These are phyloP conservation scores for Schizopora paradoxa DNA, from an alignment of 1,284 basidiomycete genomes.

Conservation along the genomic window DNA sequence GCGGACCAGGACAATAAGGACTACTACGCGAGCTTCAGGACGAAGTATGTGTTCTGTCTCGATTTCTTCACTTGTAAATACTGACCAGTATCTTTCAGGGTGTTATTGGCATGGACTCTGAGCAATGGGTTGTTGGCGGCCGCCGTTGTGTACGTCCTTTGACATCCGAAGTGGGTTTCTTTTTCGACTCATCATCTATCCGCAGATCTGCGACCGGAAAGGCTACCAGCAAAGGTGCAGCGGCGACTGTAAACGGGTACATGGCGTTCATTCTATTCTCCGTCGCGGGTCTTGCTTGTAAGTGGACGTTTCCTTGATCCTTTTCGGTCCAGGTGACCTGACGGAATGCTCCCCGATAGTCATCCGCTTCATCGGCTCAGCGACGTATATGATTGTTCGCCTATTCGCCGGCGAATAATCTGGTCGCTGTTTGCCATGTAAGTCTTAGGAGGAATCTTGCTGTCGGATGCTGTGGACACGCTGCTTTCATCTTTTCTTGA, in stretches of 20 bases:
- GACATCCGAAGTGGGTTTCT: no score
- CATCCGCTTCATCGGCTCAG: slow-evolving; percentile 76
- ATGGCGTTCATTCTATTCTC: slow-evolving; percentile 81
- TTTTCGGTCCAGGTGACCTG: slow-evolving; percentile 10
- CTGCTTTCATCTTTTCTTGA: no score
- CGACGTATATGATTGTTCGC: slow-evolving; percentile 73
- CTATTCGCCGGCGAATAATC: slow-evolving; percentile 78
- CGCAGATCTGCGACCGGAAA: slow-evolving; percentile 48
- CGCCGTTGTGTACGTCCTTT: slow-evolving; percentile 53
- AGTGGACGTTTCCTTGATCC: slow-evolving; percentile 32
- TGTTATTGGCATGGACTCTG: slow-evolving; percentile 79
- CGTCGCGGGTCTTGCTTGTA: slow-evolving; percentile 81
- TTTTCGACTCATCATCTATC: slow-evolving; percentile 9
- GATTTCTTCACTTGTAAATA: slow-evolving; percentile 7
- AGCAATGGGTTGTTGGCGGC: slow-evolving; percentile 76
- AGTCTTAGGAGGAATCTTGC: no score
- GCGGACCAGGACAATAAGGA: slow-evolving; percentile 77
- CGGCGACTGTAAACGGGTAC: slow-evolving; percentile 62
- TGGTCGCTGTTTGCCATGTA: no score
- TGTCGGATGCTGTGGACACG: no score
- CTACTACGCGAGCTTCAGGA: slow-evolving; percentile 84
- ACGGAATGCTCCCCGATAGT: no score
- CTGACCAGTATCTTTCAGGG: slow-evolving; percentile 29
- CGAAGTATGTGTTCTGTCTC: slow-evolving; percentile 52
- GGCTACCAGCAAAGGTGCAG: slow-evolving; percentile 38